Conservation (phyloP, 495 filamentous ascomycete genomes). For the Xylaria curta region DNA sequence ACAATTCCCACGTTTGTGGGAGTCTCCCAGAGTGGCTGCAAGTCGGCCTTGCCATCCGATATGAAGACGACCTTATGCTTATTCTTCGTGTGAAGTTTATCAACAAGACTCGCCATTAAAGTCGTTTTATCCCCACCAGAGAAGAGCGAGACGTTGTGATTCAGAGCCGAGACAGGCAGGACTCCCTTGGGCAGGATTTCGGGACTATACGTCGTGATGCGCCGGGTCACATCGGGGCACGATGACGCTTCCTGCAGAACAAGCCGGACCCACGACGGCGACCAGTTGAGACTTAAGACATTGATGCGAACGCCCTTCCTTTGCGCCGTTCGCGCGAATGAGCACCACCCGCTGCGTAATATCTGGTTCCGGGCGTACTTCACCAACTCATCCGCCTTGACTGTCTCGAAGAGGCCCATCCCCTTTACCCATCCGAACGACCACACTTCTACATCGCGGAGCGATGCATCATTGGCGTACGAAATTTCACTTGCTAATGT, state of each 20-base stretch:
- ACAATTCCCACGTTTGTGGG: slow-evolving; percentile 20
- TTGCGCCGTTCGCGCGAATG: slow-evolving; percentile 14
- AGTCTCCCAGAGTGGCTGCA: slow-evolving; percentile 17
- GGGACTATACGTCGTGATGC: slow-evolving; percentile 13
- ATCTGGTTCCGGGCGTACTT: slow-evolving; percentile 15
- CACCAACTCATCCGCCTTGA: background rate
- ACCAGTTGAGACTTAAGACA: slow-evolving; percentile 23
- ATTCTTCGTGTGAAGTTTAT: background rate
- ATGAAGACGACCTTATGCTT: slow-evolving; percentile 18
- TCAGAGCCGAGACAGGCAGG: slow-evolving; percentile 6
- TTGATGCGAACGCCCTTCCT: background rate
- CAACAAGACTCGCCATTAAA: background rate
- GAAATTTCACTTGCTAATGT: slow-evolving; percentile 7
- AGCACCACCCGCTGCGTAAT: slow-evolving; percentile 14
- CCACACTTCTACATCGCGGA: slow-evolving; percentile 15
- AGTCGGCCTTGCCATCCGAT: slow-evolving; percentile 10
- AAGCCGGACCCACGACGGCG: slow-evolving; percentile 21
- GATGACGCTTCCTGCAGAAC: slow-evolving; percentile 13
- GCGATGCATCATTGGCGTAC: slow-evolving; percentile 14
- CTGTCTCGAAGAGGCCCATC: slow-evolving; percentile 20
- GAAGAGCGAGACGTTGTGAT: slow-evolving; percentile 18
- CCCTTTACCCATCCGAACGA: slow-evolving; percentile 18
- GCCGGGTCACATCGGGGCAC: slow-evolving; percentile 4
- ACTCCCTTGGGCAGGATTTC: slow-evolving; percentile 12
- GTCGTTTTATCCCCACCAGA: slow-evolving; percentile 16